Evolutionary conservation across 495 filamentous ascomycete species (phyloP), one percentile per base, ranked within the genome.

Genomic region (Trichoderma gamsii): DNA sequence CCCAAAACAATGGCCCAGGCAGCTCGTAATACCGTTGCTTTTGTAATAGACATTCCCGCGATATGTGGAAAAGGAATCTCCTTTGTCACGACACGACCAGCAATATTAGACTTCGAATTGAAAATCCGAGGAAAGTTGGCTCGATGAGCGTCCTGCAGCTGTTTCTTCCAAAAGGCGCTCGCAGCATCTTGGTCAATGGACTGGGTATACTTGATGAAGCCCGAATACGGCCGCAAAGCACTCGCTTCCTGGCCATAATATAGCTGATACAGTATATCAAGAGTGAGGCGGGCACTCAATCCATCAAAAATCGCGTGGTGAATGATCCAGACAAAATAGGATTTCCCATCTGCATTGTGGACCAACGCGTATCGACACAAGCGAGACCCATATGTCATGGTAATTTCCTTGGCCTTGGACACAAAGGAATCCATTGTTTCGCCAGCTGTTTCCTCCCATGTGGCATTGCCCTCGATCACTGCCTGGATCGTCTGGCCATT

Each of bases 1-100:
- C 74, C 74, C n/a, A 80, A 71, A 4, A 80, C 68, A n/a, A 82
- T 72, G 1, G 80, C 79, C 81, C 81, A 83, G 2, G 81, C 79
- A 2, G 74, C 75, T 66, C 81, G 81, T 29, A 83, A 74, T 3
- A 83, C 81, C 78, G 43, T 81, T 76, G 1, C 72, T 73, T 68
- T 75, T 11, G 74, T 68, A 6, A 78, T 73, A 35, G 66, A 63
- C 8, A 35, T 41, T 27, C 44, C 29, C 9, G 11, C 38, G n/a
- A 21, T 9, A 23, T 13, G 3, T 5, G 64, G 29, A 13, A 65
- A 43, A 2, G n/a, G 21, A 11, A 65, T 65, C 25, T 29, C 43
- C 25, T 72, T 44, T 0, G 61, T 27, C 46, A 73, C 41, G 18
- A 64, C 59, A 56, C 67, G n/a, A 12, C 11, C 21, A 21, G n/a